phyloP scores from a whole-genome alignment of 441 rosid genomes.

The Hura crepitans region DNA sequence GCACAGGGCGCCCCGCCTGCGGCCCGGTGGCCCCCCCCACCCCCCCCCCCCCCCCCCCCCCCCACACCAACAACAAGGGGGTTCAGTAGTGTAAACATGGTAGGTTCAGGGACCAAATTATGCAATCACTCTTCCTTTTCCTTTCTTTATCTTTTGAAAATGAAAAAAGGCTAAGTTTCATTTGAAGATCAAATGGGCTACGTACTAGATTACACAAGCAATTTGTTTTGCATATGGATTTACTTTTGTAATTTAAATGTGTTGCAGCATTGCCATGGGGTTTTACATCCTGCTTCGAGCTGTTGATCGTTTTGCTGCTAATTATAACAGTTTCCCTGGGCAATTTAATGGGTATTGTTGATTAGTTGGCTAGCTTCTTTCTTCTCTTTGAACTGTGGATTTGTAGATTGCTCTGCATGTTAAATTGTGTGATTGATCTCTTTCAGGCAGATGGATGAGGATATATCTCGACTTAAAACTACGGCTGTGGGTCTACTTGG shows the following conservation, averaged over 20 bases:
- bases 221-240: constrained; percentile 15
- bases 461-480: constrained; percentile 63
- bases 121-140: too few species aligned
- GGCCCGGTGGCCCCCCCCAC: too few species aligned
- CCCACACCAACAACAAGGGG: too few species aligned
- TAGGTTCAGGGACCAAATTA: too few species aligned
- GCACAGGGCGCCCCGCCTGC: too few species aligned
- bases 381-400: neutral
- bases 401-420: neutral
- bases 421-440: constrained; percentile 18
- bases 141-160: neutral
- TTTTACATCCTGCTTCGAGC: constrained; percentile 90
- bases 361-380: constrained; percentile 3
- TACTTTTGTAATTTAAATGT: constrained; percentile 16
- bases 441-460: constrained; percentile 63
- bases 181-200: neutral
- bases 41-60: too few species aligned
- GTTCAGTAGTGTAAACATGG: too few species aligned
- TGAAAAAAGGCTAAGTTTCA: neutral
- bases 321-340: constrained; percentile 82
- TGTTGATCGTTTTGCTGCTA: constrained; percentile 75
- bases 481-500: constrained; percentile 59
- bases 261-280: constrained; percentile 61
- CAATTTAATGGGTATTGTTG: constrained; percentile 74
- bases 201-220: neutral